Evolutionary conservation across 768 basidiomycete species (phyloP), one percentile per base, ranked within the genome.

Genomic region (Rossbeevera mucosa): DNA sequence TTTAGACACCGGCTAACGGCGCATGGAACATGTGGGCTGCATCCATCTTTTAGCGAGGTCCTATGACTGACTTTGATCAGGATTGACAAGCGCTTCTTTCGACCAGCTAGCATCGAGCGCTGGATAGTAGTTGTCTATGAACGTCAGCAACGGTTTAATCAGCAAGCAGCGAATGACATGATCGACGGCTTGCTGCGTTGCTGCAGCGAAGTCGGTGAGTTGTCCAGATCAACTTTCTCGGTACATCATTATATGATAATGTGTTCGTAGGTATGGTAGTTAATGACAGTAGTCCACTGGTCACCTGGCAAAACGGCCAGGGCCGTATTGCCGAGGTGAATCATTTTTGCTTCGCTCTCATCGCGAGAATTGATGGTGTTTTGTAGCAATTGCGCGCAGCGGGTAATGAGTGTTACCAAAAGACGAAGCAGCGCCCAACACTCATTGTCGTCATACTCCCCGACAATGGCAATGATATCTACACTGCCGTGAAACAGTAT

Each of bases 401-500:
- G 4, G 88, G 88, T 11, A 56, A 58, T 1, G 75, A 75, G 21
- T 79, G 77, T 53, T 68, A 64, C 44, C 58, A 66, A 24, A 75
- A 72, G 59, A 69, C 67, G 28, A 68, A 68, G 8, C 66, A 60
- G 5, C 68, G 72, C 0, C 86, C 88, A 0, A 72, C 71, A 7
- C 73, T 91, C 2, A 73, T 89, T 21, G 80, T 91, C 1, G 78
- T 83, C 24, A 65, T 91, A 36, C 74, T 91, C 18, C 90, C 88
- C 0, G 85, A 91, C 55, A 80, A 79, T 2, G 85, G 82, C 1
- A 83, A 85, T 38, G 87, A 91, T 47, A 80, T 89, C 9, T 91
- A 91, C 59, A 82, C 78, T 2, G 80, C 82, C 18, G 79, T 91
- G 22, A 91, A 91, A 70, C 84, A 89, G 88, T 91, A 61, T 55